Evolutionary conservation across 306 rosid species (phyloP).

Genomic region (Crotalaria pallida): DNA sequence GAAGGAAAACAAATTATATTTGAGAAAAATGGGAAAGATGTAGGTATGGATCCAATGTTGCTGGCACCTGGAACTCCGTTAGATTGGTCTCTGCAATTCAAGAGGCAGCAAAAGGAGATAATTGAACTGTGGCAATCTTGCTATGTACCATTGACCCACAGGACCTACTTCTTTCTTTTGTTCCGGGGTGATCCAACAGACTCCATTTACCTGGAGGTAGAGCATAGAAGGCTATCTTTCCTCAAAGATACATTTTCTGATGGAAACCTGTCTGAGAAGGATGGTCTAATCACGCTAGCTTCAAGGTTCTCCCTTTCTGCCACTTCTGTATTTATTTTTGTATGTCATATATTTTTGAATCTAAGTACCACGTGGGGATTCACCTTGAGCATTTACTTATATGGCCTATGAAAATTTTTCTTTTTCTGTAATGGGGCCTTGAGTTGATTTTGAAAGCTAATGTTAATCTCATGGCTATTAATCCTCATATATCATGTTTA

Average conservation of each 20-base stretch:
- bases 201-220: slow-evolving; percentile 95
- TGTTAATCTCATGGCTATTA: background rate
- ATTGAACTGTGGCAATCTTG: slow-evolving; percentile 89
- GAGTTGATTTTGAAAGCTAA: background rate
- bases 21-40: slow-evolving; percentile 49
- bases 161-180: slow-evolving; percentile 96
- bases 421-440: background rate
- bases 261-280: slow-evolving; percentile 45
- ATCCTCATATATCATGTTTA: background rate
- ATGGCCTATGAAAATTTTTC: background rate
- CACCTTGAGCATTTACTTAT: background rate
- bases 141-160: slow-evolving; percentile 76
- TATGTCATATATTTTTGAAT: background rate
- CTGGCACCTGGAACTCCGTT: slow-evolving; percentile 43
- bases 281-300: slow-evolving; percentile 61
- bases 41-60: slow-evolving; percentile 58
- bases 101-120: slow-evolving; percentile 64
- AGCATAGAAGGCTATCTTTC: slow-evolving; percentile 77
- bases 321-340: background rate
- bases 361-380: background rate
- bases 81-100: slow-evolving; percentile 82
- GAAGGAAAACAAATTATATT: slow-evolving; percentile 21
- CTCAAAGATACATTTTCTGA: slow-evolving; percentile 67
- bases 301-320: slow-evolving; percentile 56
- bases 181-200: slow-evolving; percentile 87